Percentiles rank a stretch among this genome's conserved stretches.
phyloP scores from a whole-genome alignment of 1,284 basidiomycete genomes.

The Lentinula novae-zelandiae region DNA sequence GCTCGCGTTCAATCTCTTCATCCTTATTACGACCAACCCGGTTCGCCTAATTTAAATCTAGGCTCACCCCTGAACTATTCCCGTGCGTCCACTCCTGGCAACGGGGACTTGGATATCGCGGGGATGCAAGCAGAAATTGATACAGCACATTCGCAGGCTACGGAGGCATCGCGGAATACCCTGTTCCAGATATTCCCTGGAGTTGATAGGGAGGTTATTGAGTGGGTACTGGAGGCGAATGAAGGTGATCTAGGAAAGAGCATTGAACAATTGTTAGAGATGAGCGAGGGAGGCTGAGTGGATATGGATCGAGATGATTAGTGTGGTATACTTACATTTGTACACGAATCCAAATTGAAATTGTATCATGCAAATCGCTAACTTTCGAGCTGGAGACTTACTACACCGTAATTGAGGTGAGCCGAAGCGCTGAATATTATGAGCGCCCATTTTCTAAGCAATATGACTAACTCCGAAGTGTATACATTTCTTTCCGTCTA shows the following conservation, averaged over 20 bases:
- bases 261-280: constrained; percentile 82
- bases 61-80: background rate
- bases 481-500: background rate
- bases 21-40: constrained; percentile 1
- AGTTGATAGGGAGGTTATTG: constrained; percentile 77
- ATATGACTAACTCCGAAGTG: background rate
- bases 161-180: constrained; percentile 64
- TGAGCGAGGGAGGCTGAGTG: constrained; percentile 45
- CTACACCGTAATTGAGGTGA: too few relatives aligned
- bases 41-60: background rate
- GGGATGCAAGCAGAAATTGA: constrained; percentile 80
- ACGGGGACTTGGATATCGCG: constrained; percentile 17
- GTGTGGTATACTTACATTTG: too few relatives aligned
- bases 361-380: too few relatives aligned
- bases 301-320: too few relatives aligned
- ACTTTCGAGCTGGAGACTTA: too few relatives aligned
- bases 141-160: constrained; percentile 64
- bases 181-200: constrained; percentile 84
- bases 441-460: background rate
- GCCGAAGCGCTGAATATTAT: background rate
- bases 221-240: constrained; percentile 85
- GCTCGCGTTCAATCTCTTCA: constrained; percentile 41
- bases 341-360: too few relatives aligned
- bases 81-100: constrained; percentile 2
- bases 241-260: constrained; percentile 86